A percentile compares a stretch with the other conserved stretches of the same genome.
Conservation (phyloP, 805 yeast species). For the Grigorovia transvaalensis region DNA sequence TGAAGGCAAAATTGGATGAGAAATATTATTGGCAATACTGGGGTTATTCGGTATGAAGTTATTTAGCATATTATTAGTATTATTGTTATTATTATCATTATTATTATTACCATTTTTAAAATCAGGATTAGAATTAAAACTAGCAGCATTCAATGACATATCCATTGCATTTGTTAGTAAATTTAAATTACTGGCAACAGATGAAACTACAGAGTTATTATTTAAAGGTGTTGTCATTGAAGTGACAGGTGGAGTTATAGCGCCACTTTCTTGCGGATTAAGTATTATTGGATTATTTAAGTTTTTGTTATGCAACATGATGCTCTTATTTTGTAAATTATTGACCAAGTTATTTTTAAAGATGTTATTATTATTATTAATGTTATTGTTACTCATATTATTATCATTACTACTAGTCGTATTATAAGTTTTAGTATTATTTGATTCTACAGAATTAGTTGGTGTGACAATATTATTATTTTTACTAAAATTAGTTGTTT, state of each 20-base stretch:
- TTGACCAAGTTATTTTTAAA: not conserved
- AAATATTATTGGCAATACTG: too few species aligned
- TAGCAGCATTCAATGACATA: not conserved
- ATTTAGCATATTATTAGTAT: not conserved
- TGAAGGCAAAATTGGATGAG: not conserved
- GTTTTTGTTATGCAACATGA: not conserved
- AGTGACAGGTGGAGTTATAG: not conserved
- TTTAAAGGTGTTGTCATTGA: not conserved
- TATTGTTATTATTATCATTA: not conserved
- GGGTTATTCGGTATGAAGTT: not conserved
- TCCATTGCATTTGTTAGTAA: not conserved
- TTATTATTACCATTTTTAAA: not conserved
- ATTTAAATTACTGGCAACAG: not conserved
- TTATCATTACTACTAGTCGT: not conserved
- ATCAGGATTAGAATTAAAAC: not conserved
- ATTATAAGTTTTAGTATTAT: not conserved
- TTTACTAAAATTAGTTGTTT: slow-evolving; percentile 1
- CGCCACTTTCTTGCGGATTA: not conserved
- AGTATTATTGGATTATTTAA: not conserved
- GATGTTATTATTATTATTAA: too few species aligned
- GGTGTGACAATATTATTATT: not conserved
- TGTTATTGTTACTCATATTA: too few species aligned
- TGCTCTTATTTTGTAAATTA: not conserved
- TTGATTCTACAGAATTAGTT: not conserved
- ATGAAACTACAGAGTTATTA: not conserved